Evolutionary conservation across 768 basidiomycete genomes (phyloP), one percentile per base, ranked within the genome.

Genomic region (Tulasnella sp.): DNA sequence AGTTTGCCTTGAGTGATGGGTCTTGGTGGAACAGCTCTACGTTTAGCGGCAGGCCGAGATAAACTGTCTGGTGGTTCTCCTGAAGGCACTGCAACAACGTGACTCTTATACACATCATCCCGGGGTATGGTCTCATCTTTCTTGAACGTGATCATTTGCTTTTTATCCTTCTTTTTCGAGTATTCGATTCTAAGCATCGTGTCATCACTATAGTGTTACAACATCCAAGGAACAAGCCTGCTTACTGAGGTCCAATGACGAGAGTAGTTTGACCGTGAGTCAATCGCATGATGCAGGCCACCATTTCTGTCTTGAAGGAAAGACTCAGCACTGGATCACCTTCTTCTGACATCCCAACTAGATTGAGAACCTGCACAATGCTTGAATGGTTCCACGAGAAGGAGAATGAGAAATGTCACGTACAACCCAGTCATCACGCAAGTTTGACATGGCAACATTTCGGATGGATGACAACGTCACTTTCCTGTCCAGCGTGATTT

Each of bases 141-240:
- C 60, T 81, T 64, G 56, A 88, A 83, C 64, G 83, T 83, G 66
- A 99, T 88, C 47, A 77, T 72, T 3, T 83, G 79, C 61, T 79
- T 79, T 69, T 98, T 99, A 57, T 92, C 92, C 67, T 90, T 98
- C 76, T 99, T 99, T 74, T 99, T 98, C 35, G 73, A 72, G 64
- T 96, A 98, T 51, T 86, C 78, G 54, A 96, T 67, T 6, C 87
- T 96, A 57, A 3, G 49, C 10, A 31, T 8, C 2, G 20, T 1
- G 10, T 15, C 4, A 54, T 47, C 25, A 37, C 28, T 22, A 10
- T 9, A n/a, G 29, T 35, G 20, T 8, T n/a, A 58, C 24, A 13
- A 25, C 15, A 6, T 20, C 12, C 10, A 40, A 22, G 22, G 34
- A 25, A 5, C 15, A 32, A 49, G 20, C 9, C 5, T 5, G 68